Percentiles rank a stretch among this genome's conserved stretches.
Conservation (phyloP, 129 eudicot species). For the Tagetes erecta region DNA sequence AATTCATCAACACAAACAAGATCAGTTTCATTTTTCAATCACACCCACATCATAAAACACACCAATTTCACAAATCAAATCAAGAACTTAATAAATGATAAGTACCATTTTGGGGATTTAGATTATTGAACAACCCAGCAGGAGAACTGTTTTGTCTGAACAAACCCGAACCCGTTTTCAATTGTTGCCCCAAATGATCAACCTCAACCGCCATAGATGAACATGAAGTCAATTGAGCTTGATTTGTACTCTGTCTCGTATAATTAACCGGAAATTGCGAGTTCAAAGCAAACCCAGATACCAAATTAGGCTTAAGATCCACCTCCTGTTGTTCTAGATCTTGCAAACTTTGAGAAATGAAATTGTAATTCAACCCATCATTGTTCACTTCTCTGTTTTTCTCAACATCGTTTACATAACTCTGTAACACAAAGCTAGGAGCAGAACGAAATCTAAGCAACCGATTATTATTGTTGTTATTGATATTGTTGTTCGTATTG, state of each 20-base stretch:
- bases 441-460: conserved; percentile 68
- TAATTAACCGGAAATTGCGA: conserved; percentile 57
- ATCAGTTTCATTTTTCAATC: background rate
- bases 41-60: conserved; percentile 5
- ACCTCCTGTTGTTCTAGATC: conserved; percentile 41
- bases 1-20: background rate
- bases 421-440: conserved; percentile 54
- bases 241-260: conserved; percentile 43
- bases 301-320: conserved; percentile 37
- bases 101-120: conserved; percentile 61
- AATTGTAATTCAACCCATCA: conserved; percentile 32
- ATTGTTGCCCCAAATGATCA: conserved; percentile 28
- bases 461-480: conserved; percentile 44
- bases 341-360: conserved; percentile 33
- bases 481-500: background rate
- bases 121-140: conserved; percentile 70
- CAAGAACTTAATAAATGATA: conserved; percentile 18
- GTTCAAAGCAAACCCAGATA: conserved; percentile 39
- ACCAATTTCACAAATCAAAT: background rate
- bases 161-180: conserved; percentile 52
- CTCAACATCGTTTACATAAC: conserved; percentile 35
- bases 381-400: conserved; percentile 29
- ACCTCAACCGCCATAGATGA: conserved; percentile 43
- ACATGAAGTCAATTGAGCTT: conserved; percentile 33
- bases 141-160: conserved; percentile 87